Conservation (phyloP, 176 grass and related monocot species). For the Avena eriantha region DNA sequence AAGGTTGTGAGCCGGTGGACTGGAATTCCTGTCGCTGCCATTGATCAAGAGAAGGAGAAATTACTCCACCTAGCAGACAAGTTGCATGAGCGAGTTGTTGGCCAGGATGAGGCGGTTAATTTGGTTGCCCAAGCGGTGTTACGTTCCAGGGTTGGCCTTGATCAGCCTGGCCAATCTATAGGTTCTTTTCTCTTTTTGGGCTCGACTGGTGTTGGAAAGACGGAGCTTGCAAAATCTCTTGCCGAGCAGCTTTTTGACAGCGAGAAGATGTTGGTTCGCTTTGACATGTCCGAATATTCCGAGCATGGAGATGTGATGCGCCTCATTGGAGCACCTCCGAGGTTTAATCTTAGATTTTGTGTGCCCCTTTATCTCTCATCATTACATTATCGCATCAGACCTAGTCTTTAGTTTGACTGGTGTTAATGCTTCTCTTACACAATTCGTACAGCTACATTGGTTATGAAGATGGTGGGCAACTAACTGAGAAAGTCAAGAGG, state of each 20-base stretch:
- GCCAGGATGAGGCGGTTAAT: neutral
- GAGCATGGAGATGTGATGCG: neutral
- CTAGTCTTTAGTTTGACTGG: neutral
- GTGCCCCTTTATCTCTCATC: neutral
- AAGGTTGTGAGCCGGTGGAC: conserved; percentile 3
- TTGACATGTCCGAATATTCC: neutral
- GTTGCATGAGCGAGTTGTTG: neutral
- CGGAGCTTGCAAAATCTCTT: neutral
- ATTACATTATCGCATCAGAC: neutral
- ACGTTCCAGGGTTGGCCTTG: neutral
- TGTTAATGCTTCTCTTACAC: neutral
- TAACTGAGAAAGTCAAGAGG: conserved; percentile 8
- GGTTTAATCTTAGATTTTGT: neutral
- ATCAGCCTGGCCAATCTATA: neutral
- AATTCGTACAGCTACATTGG: neutral
- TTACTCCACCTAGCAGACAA: neutral
- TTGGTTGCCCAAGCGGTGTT: neutral
- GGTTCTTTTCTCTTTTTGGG: conserved; percentile 9
- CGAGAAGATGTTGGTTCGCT: neutral
- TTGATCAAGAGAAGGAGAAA: neutral
- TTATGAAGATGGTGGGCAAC: conserved; percentile 13
- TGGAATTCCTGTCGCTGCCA: conserved; percentile 2
- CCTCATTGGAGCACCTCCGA: conserved; percentile 17
- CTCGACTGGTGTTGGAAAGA: neutral
- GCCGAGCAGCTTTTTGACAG: neutral